Conservation (phyloP, 164 flowering plant genomes). For the Annona squamosa region DNA sequence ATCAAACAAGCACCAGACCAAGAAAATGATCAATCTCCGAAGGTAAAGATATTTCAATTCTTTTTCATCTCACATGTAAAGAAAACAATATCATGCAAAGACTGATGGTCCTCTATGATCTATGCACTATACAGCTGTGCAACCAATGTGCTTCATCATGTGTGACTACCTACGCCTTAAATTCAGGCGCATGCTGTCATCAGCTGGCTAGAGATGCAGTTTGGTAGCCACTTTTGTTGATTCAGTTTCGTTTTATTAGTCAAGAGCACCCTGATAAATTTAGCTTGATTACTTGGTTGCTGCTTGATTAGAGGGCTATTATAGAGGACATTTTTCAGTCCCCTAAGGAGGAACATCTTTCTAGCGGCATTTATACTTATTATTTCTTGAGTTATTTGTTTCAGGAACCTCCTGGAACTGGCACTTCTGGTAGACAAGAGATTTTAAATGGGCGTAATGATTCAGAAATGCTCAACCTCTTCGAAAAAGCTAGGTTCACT, state of each 20-base stretch:
- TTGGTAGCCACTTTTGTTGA: not conserved
- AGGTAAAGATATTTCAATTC: conserved; percentile 31
- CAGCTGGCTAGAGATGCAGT: not conserved
- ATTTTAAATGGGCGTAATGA: conserved; percentile 27
- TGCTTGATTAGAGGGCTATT: not conserved
- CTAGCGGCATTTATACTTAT: not conserved
- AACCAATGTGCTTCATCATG: not conserved
- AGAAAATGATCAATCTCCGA: conserved; percentile 47
- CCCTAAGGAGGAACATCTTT: not conserved
- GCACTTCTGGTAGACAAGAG: conserved; percentile 25
- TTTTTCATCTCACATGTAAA: not conserved
- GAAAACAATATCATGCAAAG: not conserved
- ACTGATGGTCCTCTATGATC: not conserved
- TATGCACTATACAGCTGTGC: not conserved
- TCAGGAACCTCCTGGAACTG: conserved; percentile 45
- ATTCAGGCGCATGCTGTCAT: not conserved
- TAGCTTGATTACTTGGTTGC: not conserved
- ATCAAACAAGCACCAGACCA: conserved; percentile 35
- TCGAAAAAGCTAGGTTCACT: conserved; percentile 42
- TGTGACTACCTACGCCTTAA: not conserved
- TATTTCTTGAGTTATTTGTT: not conserved
- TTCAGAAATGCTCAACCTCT: conserved; percentile 38
- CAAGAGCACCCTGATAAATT: not conserved
- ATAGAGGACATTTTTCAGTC: not conserved
- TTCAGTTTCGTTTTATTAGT: not conserved